Conservation (phyloP, 2,329 filamentous ascomycete genomes). For the Fusarium sp. region DNA sequence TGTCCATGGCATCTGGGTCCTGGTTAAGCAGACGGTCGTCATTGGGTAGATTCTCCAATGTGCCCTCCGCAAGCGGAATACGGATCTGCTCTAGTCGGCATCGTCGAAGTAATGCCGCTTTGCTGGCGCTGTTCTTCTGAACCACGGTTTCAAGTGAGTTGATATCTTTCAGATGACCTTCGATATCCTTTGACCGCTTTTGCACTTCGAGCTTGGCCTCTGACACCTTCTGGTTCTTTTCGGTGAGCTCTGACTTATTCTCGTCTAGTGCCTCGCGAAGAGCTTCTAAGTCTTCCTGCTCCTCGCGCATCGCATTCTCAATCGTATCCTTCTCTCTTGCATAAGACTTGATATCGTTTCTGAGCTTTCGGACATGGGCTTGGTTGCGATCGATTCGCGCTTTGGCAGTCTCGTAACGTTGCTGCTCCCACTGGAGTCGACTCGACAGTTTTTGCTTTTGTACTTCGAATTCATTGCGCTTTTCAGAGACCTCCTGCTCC, state of each 20-base stretch:
- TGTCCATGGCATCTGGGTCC: slow-evolving; percentile 90
- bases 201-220: slow-evolving; percentile 82
- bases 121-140: slow-evolving; percentile 83
- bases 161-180: slow-evolving; percentile 76
- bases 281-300: slow-evolving; percentile 80
- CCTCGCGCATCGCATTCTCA: slow-evolving; percentile 74
- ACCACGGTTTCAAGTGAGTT: slow-evolving; percentile 83
- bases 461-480: slow-evolving; percentile 84
- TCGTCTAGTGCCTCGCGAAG: slow-evolving; percentile 77
- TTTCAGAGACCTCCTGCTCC: slow-evolving; percentile 88
- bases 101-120: slow-evolving; percentile 84
- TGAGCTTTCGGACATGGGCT: slow-evolving; percentile 71
- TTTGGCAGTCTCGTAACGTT: slow-evolving; percentile 65
- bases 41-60: slow-evolving; percentile 86
- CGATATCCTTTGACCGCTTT: slow-evolving; percentile 85
- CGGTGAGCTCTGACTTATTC: slow-evolving; percentile 71
- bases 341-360: slow-evolving; percentile 75
- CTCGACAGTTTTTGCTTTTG: slow-evolving; percentile 80
- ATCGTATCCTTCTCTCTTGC: slow-evolving; percentile 78
- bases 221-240: slow-evolving; percentile 79
- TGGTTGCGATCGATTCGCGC: slow-evolving; percentile 75
- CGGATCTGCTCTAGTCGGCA: slow-evolving; percentile 95
- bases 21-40: slow-evolving; percentile 80
- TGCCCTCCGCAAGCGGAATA: slow-evolving; percentile 79
- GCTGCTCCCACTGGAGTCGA: slow-evolving; percentile 66